Percentiles rank a stretch among this genome's conserved stretches.
Evolutionary conservation across 495 filamentous ascomycete species (phyloP).

Genomic region (Viridothelium virens): DNA sequence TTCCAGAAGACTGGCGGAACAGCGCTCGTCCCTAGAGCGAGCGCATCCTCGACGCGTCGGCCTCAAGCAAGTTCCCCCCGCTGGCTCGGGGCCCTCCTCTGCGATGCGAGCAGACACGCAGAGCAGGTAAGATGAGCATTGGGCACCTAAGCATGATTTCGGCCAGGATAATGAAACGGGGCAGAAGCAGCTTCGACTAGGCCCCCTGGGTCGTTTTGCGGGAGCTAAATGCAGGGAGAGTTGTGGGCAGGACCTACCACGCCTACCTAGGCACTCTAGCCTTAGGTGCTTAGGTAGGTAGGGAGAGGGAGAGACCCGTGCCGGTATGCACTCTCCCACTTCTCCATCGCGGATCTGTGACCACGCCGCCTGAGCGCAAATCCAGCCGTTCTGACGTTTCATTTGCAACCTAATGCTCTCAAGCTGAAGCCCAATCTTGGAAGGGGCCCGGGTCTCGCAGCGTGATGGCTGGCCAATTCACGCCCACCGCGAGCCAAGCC

Average conservation of each 20-base stretch:
- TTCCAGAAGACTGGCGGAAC: conserved; percentile 9
- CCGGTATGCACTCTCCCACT: conserved; percentile 10
- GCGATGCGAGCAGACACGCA: neutral
- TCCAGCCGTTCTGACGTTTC: conserved; percentile 12
- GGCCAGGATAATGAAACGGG: conserved; percentile 7
- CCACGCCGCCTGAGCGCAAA: neutral
- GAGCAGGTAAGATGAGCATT: neutral
- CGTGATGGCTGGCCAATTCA: neutral
- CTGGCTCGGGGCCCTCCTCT: too few relatives aligned
- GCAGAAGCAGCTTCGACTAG: neutral
- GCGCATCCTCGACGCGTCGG: neutral
- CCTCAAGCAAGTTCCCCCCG: neutral
- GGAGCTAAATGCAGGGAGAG: conserved; percentile 10
- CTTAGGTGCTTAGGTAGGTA: neutral
- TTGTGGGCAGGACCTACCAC: neutral
- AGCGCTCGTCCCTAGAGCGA: neutral
- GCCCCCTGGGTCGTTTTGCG: conserved; percentile 3
- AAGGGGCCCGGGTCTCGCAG: neutral
- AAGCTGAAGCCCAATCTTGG: conserved; percentile 3
- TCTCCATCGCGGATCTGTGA: conserved; percentile 8
- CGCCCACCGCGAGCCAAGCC: neutral
- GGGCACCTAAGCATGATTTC: conserved; percentile 6
- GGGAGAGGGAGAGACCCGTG: conserved; percentile 4
- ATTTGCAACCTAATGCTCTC: conserved; percentile 11
- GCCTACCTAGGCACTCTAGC: too few relatives aligned